Evolutionary conservation across 345 rosid genomes (phyloP), one percentile per base, ranked within the genome.

Genomic region (Lepidium sativum): DNA sequence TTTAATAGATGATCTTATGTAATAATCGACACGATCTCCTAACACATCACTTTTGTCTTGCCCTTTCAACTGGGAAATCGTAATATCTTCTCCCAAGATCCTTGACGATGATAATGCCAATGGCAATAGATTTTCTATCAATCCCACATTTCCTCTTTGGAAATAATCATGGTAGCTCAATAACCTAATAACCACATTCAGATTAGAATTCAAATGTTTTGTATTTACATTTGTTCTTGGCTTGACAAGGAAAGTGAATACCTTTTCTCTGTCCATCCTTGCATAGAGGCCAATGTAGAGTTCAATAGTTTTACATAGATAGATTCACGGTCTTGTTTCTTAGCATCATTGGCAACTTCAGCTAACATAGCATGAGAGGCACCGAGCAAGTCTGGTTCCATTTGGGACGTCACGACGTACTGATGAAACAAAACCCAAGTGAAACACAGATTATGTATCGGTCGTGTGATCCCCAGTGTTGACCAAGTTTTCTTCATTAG

Each of bases 401-500:
- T 53, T 35, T 87, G 90, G 3, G 77, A 65, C 6, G 96, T 90
- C 15, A 39, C 59, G 0, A 87, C 86, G 15, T 90, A 87, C n/a
- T 84, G 97, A 16, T 84, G 83, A 77, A 92, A 90, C 50, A 90
- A 77, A 59, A 90, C 88, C 99, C 99, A 90, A 1, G 96, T 79
- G 73, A 90, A 83, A 69, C 95, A 90, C 6, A 83, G 39, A 45
- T 86, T 90, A 71, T 92, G 99, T 7, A 87, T 73, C 0, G 84
- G 75, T 64, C 84, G 54, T 38, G 76, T 83, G 75, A 92, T 87
- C 54, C 95, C 97, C 31, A 90, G 60, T 16, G 88, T 87, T 9
- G 87, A 71, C 99, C 99, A 92, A 6, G 99, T 90, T 73, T 90
- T 92, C 80, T 84, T 92, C 79, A 92, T 90, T 17, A 92, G 71